phyloP scores from a whole-genome alignment of 1,139 yeast species.

The Saccharomyces hybrid region DNA sequence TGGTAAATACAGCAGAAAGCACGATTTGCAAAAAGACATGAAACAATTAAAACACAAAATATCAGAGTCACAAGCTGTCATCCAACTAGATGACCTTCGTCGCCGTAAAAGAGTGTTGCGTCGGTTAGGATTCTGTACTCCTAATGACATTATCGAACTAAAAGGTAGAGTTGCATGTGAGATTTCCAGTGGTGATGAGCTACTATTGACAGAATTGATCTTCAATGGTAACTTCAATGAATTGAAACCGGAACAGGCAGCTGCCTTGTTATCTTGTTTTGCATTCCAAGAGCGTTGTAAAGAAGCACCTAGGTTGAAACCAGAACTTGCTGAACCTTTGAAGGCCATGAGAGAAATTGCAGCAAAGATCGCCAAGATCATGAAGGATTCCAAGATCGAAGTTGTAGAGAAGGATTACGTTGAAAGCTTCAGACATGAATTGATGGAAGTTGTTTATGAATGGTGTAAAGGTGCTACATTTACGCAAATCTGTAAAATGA shows the following conservation, averaged over 20 bases:
- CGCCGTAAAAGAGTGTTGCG: slow-evolving; percentile 88
- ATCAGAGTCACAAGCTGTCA: slow-evolving; percentile 77
- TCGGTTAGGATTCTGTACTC: slow-evolving; percentile 73
- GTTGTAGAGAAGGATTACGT: slow-evolving; percentile 86
- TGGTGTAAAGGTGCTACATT: slow-evolving; percentile 97
- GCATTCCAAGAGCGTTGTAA: slow-evolving; percentile 95
- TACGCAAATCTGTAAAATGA: slow-evolving; percentile 96
- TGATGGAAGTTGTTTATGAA: slow-evolving; percentile 93
- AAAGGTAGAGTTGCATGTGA: slow-evolving; percentile 97
- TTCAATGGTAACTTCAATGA: slow-evolving; percentile 94
- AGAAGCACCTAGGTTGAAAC: slow-evolving; percentile 75
- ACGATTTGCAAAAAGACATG: slow-evolving; percentile 52
- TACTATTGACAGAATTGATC: slow-evolving; percentile 79
- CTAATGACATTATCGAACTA: slow-evolving; percentile 77
- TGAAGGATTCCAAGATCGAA: slow-evolving; percentile 83
- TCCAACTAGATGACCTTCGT: slow-evolving; percentile 88
- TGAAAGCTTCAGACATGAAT: slow-evolving; percentile 80
- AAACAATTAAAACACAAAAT: slow-evolving; percentile 57
- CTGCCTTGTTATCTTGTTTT: slow-evolving; percentile 85
- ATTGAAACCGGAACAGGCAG: slow-evolving; percentile 80
- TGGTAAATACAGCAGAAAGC: slow-evolving; percentile 56
- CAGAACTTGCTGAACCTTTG: slow-evolving; percentile 84
- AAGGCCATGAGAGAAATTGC: slow-evolving; percentile 88
- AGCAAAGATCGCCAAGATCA: slow-evolving; percentile 74
- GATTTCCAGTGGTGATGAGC: slow-evolving; percentile 89